phyloP scores from a whole-genome alignment of 1,284 basidiomycete species.

The Peniophora sp. region DNA sequence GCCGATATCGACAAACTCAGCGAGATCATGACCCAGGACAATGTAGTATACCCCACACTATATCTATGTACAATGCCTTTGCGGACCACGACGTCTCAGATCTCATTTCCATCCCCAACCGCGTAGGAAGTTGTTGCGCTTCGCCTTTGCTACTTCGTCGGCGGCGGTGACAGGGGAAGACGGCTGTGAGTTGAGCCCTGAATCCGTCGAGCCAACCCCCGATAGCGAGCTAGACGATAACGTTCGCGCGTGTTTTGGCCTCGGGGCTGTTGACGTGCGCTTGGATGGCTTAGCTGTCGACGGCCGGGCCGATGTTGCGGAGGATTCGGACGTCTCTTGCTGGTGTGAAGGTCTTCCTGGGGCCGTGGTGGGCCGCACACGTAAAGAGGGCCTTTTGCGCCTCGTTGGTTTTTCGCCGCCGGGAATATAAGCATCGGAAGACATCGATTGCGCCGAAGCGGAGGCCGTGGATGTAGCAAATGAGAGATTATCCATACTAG shows the following conservation, averaged over 20 bases:
- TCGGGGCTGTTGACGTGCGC: neutral
- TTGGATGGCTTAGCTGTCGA: neutral
- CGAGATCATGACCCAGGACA: neutral
- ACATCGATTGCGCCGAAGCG: neutral
- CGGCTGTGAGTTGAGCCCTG: neutral
- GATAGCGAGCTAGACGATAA: neutral
- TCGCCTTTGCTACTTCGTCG: neutral
- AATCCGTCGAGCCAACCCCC: neutral
- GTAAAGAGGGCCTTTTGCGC: too few species aligned
- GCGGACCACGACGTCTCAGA: too few species aligned
- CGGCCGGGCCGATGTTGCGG: neutral
- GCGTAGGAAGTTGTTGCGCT: neutral
- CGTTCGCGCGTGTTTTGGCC: neutral
- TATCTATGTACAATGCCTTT: neutral
- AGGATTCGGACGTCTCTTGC: neutral
- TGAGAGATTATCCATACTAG: neutral
- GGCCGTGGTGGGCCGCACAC: neutral
- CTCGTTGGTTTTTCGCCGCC: too few species aligned
- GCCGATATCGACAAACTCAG: slow-evolving; percentile 26
- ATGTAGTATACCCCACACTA: neutral
- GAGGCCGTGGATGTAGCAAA: neutral
- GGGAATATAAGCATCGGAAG: neutral
- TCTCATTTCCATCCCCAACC: neutral
- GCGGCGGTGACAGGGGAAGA: neutral
- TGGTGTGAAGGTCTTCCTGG: neutral